Conservation (phyloP, 129 eudicot species). For the Tanacetum coccineum region DNA sequence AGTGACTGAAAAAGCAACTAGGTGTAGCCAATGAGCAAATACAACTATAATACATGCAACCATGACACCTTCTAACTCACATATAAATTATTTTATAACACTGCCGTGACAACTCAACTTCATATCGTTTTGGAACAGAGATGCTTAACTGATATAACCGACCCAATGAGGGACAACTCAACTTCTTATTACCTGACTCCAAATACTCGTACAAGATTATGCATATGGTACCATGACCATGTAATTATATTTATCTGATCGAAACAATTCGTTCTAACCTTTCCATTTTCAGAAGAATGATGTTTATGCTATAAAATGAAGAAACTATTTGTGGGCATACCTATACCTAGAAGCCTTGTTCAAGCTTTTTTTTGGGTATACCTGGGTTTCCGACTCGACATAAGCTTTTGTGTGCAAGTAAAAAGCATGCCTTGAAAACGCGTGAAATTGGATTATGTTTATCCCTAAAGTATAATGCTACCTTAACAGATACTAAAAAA, state of each 20-base stretch:
- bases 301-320: neutral
- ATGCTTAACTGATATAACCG: too few relatives aligned
- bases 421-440: too few relatives aligned
- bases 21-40: slow-evolving; percentile 10
- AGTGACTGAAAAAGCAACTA: slow-evolving; percentile 1
- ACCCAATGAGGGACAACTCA: neutral
- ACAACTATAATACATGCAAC: neutral
- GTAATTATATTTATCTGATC: too few relatives aligned
- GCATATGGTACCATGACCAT: neutral
- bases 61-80: neutral
- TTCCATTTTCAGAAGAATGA: too few relatives aligned
- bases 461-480: too few relatives aligned
- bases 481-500: too few relatives aligned
- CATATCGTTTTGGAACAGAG: neutral
- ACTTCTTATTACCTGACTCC: neutral
- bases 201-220: neutral
- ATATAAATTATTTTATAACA: neutral
- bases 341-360: neutral
- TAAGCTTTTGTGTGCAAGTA: too few relatives aligned
- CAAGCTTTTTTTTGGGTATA: too few relatives aligned
- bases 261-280: too few relatives aligned
- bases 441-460: too few relatives aligned
- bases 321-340: slow-evolving; percentile 3
- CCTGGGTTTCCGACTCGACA: too few relatives aligned
- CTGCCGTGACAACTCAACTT: neutral